Conservation (phyloP, 306 rosid species). For the Cotoneaster glaucophyllus region DNA sequence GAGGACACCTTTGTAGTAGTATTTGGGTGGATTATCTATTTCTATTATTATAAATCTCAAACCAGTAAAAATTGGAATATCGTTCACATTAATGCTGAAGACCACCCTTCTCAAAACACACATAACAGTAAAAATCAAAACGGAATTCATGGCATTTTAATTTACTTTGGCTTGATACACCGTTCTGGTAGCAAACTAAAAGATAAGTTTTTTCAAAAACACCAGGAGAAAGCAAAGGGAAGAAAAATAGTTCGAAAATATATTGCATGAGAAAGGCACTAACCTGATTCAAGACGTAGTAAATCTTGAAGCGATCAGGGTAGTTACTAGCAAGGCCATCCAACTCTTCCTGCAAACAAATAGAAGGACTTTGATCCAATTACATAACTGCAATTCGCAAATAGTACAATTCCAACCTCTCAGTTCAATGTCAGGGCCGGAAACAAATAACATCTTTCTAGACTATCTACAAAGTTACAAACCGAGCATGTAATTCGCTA, state of each 20-base stretch:
- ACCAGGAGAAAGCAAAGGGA: not conserved
- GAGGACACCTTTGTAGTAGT: not conserved
- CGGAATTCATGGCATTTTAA: not conserved
- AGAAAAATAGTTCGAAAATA: not conserved
- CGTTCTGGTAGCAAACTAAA: not conserved
- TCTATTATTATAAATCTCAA: not conserved
- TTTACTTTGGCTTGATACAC: not conserved
- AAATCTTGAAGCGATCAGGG: slow-evolving; percentile 63
- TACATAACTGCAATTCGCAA: not conserved
- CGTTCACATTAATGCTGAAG: not conserved
- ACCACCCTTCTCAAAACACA: not conserved
- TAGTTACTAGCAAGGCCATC: slow-evolving; percentile 62
- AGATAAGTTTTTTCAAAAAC: not conserved
- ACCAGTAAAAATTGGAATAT: not conserved
- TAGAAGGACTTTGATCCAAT: not conserved
- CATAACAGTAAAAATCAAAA: not conserved
- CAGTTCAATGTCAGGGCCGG: not conserved
- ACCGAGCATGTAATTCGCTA: not conserved
- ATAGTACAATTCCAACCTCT: not conserved
- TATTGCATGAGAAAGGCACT: slow-evolving; percentile 17
- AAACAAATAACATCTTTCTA: not conserved
- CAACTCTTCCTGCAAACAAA: slow-evolving; percentile 68
- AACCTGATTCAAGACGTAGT: slow-evolving; percentile 85
- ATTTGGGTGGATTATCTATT: not conserved
- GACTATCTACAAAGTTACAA: not conserved